phyloP scores from a whole-genome alignment of 2,329 filamentous ascomycete genomes.

The Massarina eburnea region DNA sequence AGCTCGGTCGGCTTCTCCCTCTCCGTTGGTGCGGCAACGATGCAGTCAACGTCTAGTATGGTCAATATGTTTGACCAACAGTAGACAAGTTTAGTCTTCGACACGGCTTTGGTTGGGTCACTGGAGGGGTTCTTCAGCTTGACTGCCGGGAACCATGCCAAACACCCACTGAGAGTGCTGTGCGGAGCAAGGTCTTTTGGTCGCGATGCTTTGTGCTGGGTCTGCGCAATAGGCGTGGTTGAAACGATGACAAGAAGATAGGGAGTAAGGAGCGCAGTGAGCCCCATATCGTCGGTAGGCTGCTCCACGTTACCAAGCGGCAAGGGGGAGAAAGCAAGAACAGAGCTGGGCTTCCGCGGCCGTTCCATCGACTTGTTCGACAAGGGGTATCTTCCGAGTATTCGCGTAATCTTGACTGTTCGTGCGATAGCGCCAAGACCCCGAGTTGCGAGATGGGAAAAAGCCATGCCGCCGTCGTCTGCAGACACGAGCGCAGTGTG shows the following conservation, averaged over 20 bases:
- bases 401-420: slow-evolving; percentile 83
- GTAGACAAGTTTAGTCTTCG: slow-evolving; percentile 87
- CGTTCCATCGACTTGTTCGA: slow-evolving; percentile 64
- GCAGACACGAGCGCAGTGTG: slow-evolving; percentile 95
- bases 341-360: slow-evolving; percentile 85
- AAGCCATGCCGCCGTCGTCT: slow-evolving; percentile 94
- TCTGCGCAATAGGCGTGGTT: slow-evolving; percentile 93
- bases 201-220: slow-evolving; percentile 88
- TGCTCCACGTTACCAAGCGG: slow-evolving; percentile 94
- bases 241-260: slow-evolving; percentile 96
- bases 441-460: slow-evolving; percentile 91
- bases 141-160: slow-evolving; percentile 97
- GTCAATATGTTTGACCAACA: slow-evolving; percentile 99
- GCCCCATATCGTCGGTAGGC: slow-evolving; percentile 79
- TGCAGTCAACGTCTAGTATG: slow-evolving; percentile 81
- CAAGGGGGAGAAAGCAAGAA: slow-evolving; percentile 85
- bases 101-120: slow-evolving; percentile 67
- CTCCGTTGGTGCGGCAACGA: slow-evolving; percentile 58
- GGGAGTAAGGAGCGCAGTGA: slow-evolving; percentile 94
- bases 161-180: slow-evolving; percentile 86
- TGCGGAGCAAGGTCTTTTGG: slow-evolving; percentile 91
- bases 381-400: slow-evolving; percentile 87
- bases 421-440: slow-evolving; percentile 85
- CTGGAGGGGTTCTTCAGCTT: slow-evolving; percentile 78
- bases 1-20: slow-evolving; percentile 77